These are phyloP conservation scores for Aspergillus glaucus DNA, from an alignment of 2,329 filamentous ascomycete species.

Conservation along the genomic window DNA sequence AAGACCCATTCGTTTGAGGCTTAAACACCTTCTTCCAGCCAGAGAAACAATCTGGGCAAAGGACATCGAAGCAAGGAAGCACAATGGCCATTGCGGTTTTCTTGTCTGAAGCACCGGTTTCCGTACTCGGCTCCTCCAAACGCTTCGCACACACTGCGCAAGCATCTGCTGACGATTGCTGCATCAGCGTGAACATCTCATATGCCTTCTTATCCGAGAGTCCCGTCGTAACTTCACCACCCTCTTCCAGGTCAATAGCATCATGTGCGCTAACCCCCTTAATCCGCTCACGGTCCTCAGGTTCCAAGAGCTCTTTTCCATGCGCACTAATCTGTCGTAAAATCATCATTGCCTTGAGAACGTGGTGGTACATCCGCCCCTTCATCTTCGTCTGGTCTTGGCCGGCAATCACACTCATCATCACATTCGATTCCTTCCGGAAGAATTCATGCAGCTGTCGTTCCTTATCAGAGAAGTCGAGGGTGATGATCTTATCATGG, in stretches of 20 bases:
- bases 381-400: constrained; percentile 62
- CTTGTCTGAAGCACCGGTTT: constrained; percentile 49
- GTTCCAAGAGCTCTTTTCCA: constrained; percentile 80
- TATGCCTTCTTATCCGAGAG: constrained; percentile 69
- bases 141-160: constrained; percentile 66
- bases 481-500: constrained; percentile 63
- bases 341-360: constrained; percentile 83
- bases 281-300: constrained; percentile 72
- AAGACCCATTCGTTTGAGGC: constrained; percentile 38
- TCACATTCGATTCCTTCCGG: constrained; percentile 69
- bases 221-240: constrained; percentile 51
- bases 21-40: constrained; percentile 52
- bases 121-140: constrained; percentile 49
- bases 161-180: constrained; percentile 68
- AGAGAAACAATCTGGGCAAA: constrained; percentile 69
- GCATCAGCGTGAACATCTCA: constrained; percentile 76
- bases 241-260: constrained; percentile 82
- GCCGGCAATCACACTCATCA: constrained; percentile 68
- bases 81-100: constrained; percentile 59
- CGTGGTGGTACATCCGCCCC: constrained; percentile 87
- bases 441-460: constrained; percentile 76
- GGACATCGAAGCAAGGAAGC: constrained; percentile 78
- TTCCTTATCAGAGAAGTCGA: constrained; percentile 73
- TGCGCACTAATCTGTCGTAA: constrained; percentile 88
- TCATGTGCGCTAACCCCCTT: constrained; percentile 77